Base-by-base conservation (phyloP, 2,329 filamentous ascomycete genomes). In the Neofusicoccum laricinum region DNA sequence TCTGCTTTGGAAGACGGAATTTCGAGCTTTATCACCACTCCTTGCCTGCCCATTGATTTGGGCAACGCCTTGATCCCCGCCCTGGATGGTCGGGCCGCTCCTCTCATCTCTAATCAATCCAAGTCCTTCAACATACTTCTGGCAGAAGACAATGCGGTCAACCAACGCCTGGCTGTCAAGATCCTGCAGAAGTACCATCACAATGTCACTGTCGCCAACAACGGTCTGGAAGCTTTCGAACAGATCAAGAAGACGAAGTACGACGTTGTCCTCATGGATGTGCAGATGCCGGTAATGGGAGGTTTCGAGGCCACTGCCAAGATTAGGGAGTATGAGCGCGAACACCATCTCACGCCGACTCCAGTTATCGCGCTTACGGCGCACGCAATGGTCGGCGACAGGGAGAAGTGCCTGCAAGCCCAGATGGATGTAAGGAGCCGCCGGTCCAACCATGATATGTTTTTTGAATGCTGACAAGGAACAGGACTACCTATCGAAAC, bases 281-380 rank as follows among this genome's bases (percentile, higher is more conserved):
- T 99, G 17, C 95, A 98, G 76, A 99, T 99, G 95, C 95, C 95
- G n/a, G 91, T 98, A 72, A 98, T 98, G 93, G 89, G 91, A 80
- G 81, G 87, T 68, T 98, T 99, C 75, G 95, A 99, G 79, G 93
- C 95, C 14, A 99, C 95, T 4, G 91, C 89, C 69, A 97, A 97
- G 82, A 99, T 99, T 69, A 88, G 95, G 72, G 93, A 97, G 76
- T 98, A 94, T 77, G 95, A 99, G 77, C 88, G 90, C 66, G 90
- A 89, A 68, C 86, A 92, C 69, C 89, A 89, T 63, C 85, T 92
- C 38, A 88, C 91, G 65, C 87, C 94, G 61, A 97, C 94, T 11
- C 95, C 95, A 14, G 97, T 99, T 73, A 97, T 99, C 71, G 95
- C 95, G 2, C 85, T 99, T 49, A 99, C 95, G 12, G 95, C 95